Percentiles rank a stretch among this genome's conserved stretches.
phyloP scores from a whole-genome alignment of 495 filamentous ascomycete species.

The Lasiosphaeria ovina region DNA sequence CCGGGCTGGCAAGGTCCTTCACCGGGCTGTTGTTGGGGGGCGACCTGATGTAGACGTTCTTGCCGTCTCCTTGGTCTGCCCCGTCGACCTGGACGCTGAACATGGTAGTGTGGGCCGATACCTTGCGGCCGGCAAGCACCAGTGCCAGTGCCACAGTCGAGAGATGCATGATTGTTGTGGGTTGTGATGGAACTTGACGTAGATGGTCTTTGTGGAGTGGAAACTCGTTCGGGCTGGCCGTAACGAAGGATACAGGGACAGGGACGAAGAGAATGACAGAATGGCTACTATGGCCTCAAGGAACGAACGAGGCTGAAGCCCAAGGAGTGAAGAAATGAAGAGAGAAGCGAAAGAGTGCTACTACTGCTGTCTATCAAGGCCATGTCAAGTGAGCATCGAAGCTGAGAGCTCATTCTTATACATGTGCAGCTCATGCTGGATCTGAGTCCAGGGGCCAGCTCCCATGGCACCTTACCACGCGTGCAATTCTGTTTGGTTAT shows the following conservation, averaged over 20 bases:
- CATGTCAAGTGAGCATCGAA: no score
- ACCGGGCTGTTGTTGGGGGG: constrained; percentile 53
- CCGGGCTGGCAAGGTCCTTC: constrained; percentile 43
- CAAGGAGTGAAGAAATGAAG: not conserved
- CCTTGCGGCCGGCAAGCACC: constrained; percentile 35
- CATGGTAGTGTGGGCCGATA: constrained; percentile 46
- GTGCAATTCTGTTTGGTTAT: no score
- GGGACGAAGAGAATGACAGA: not conserved
- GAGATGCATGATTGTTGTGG: constrained; percentile 18
- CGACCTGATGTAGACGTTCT: constrained; percentile 42
- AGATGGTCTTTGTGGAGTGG: not conserved
- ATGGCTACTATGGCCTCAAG: constrained; percentile 3
- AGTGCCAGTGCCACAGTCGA: constrained; percentile 25
- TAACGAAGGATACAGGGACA: not conserved
- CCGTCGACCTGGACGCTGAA: constrained; percentile 46
- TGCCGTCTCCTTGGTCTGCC: constrained; percentile 43
- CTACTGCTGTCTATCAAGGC: not conserved
- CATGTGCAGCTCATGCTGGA: not conserved
- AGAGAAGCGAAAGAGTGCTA: not conserved
- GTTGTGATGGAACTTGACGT: not conserved
- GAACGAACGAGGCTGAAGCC: not conserved
- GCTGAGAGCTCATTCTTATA: not conserved
- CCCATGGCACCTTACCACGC: no score
- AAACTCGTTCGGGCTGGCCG: constrained; percentile 1
- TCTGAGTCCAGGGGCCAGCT: no score